Conservation (phyloP, 345 rosid genomes). For the Cardamine resedifolia region DNA sequence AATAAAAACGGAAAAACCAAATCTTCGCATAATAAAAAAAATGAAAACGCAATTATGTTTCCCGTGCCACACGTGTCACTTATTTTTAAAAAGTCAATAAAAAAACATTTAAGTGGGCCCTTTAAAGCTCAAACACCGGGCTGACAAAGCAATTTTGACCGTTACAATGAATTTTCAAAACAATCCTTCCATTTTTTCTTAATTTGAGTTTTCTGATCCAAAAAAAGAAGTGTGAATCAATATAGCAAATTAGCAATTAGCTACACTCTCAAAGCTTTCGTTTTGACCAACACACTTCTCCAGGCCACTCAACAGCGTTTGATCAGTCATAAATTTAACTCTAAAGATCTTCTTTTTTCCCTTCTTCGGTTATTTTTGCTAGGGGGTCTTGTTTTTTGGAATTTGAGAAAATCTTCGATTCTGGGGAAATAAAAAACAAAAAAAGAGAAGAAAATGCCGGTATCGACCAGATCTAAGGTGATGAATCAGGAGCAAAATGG, state of each 20-base stretch:
- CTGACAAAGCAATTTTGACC: conserved; percentile 55
- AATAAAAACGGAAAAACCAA: not conserved
- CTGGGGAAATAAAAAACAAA: not conserved
- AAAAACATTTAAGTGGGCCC: conserved; percentile 21
- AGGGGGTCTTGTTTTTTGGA: conserved; percentile 51
- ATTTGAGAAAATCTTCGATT: conserved; percentile 40
- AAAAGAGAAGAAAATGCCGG: conserved; percentile 51
- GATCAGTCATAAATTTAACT: conserved; percentile 22
- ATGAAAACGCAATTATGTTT: not conserved
- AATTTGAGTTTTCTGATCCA: conserved; percentile 18
- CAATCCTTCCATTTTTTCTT: conserved; percentile 34
- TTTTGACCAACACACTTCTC: conserved; percentile 39
- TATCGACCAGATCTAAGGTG: conserved; percentile 76
- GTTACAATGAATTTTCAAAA: conserved; percentile 49
- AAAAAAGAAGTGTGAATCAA: conserved; percentile 28
- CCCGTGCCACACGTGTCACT: conserved; percentile 8
- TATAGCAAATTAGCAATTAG: conserved; percentile 21
- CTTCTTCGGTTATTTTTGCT: not conserved
- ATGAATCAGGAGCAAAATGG: conserved; percentile 37
- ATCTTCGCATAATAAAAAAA: not conserved
- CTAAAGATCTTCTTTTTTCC: conserved; percentile 30
- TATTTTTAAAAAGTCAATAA: not conserved
- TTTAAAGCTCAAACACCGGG: not conserved
- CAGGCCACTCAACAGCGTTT: conserved; percentile 36
- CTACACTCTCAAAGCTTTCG: conserved; percentile 39